Base-by-base conservation (phyloP, 2,329 filamentous ascomycete species). In the Neofusicoccum ribis region DNA sequence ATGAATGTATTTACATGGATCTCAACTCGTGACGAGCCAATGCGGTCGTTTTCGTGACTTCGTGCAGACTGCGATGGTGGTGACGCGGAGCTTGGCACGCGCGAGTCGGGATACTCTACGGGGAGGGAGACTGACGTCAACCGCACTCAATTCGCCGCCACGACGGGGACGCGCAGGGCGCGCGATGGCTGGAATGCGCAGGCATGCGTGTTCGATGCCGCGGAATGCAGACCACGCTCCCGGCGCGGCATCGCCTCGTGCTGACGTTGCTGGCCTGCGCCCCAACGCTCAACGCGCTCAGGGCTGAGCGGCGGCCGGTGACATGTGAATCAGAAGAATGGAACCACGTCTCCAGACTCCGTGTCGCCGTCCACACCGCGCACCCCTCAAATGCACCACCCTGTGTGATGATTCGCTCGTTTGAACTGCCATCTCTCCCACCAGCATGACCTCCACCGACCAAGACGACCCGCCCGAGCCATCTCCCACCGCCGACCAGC, bases 281-380 rank as follows among this genome's bases (percentile, higher is more conserved):
- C 59, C 58, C 59, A 62, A 62, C 59, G 59, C 47, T 46, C 44
- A 62, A 23, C 49, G 47, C 23, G 23, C 23, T 23, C 23, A 23
- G 23, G 23, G 23, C 23, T 23, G 23, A 23, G 23, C 23, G 23
- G 23, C 37, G 20, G 52, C 41, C 39, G 37, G 20, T 62, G 59
- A 51, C 59, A 62, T 62, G 59, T 62, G 59, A 62, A 62, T 51
- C 59, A 60, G 31, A 62, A 62, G 58, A 62, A 62, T 62, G 46
- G 47, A 51, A 62, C 59, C 59, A 62, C 59, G 34, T 50, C 59
- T 62, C 59, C 51, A 64, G 51, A 64, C 63, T n/a, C 43, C 51
- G 62, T 58, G 50, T 56, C 44, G 34, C 44, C 59, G 8, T 14
- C 47, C 44, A 31, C 43, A 34, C 8, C 47, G 8, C 15, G 17